Percentiles rank a stretch among this genome's conserved stretches.
Conservation (phyloP, 768 basidiomycete genomes). For the Mycena galopus region DNA sequence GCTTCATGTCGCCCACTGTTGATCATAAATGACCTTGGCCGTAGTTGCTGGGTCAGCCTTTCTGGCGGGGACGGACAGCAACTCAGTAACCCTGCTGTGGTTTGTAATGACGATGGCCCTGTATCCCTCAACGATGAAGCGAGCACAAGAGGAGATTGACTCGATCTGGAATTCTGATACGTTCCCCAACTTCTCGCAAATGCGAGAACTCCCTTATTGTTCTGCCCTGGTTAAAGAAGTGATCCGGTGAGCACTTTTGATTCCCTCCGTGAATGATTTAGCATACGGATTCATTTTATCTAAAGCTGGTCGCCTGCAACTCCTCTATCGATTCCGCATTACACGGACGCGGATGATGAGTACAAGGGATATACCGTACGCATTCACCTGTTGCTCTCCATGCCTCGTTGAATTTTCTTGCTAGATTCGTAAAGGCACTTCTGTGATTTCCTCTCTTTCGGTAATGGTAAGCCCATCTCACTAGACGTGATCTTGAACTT, state of each 20-base stretch:
- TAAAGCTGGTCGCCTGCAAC: not conserved
- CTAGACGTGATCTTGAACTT: no score
- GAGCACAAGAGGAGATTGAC: conserved; percentile 14
- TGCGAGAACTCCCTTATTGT: conserved; percentile 6
- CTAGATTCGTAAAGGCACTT: conserved; percentile 16
- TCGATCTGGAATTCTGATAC: not conserved
- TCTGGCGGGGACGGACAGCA: conserved; percentile 4
- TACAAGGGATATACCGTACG: conserved; percentile 7
- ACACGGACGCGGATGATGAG: not conserved
- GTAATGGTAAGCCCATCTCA: conserved; percentile 23
- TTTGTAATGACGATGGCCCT: conserved; percentile 7
- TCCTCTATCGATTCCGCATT: not conserved
- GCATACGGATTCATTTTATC: not conserved
- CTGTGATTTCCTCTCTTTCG: conserved; percentile 6
- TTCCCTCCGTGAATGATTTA: not conserved
- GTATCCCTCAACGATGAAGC: not conserved
- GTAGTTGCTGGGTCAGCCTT: conserved; percentile 6
- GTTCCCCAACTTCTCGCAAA: not conserved
- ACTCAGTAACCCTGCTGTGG: conserved; percentile 3
- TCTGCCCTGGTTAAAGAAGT: conserved; percentile 13
- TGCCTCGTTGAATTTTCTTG: not conserved
- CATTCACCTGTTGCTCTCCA: no score
- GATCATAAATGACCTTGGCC: not conserved
- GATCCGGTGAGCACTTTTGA: not conserved
- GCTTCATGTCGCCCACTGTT: not conserved